Conservation (phyloP, 768 basidiomycete species). For the Suillus weaverae region DNA sequence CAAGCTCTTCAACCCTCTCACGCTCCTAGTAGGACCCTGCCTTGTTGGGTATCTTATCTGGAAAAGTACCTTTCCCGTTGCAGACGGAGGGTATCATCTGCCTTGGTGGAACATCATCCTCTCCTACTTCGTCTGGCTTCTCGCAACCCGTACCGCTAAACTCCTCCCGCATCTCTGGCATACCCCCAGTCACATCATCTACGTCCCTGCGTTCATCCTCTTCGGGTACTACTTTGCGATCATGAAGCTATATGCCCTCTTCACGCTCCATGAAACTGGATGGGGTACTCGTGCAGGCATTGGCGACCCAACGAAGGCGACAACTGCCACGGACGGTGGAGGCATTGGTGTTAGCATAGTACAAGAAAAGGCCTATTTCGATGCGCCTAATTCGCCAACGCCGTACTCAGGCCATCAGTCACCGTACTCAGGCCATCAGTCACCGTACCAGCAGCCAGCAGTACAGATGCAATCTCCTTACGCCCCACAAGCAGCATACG, state of each 20-base stretch:
- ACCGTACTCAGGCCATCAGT: neutral
- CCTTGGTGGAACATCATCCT: slow-evolving; percentile 80
- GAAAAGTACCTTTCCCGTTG: slow-evolving; percentile 70
- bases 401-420: neutral
- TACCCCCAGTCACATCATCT: slow-evolving; percentile 71
- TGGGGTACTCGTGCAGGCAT: slow-evolving; percentile 97
- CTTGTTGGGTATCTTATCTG: slow-evolving; percentile 76
- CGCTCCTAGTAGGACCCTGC: slow-evolving; percentile 79
- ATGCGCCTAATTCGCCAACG: neutral
- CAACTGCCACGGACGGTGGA: slow-evolving; percentile 58
- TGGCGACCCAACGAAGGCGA: slow-evolving; percentile 78
- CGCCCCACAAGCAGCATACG: slow-evolving; percentile 3
- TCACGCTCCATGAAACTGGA: slow-evolving; percentile 91
- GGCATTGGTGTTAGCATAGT: slow-evolving; percentile 7
- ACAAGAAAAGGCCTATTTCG: slow-evolving; percentile 24
- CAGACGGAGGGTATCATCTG: slow-evolving; percentile 74
- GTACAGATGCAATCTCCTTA: slow-evolving; percentile 13
- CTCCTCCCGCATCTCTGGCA: slow-evolving; percentile 80
- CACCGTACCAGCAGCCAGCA: neutral
- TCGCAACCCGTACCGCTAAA: slow-evolving; percentile 74
- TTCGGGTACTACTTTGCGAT: slow-evolving; percentile 95
- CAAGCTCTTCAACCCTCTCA: slow-evolving; percentile 85
- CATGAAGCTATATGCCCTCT: slow-evolving; percentile 92
- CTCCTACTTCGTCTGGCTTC: slow-evolving; percentile 70
- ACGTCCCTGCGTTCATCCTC: slow-evolving; percentile 83